Base-by-base conservation (phyloP, 192 early-diverging fungal genomes). In the Bifiguratus adelaidae region DNA sequence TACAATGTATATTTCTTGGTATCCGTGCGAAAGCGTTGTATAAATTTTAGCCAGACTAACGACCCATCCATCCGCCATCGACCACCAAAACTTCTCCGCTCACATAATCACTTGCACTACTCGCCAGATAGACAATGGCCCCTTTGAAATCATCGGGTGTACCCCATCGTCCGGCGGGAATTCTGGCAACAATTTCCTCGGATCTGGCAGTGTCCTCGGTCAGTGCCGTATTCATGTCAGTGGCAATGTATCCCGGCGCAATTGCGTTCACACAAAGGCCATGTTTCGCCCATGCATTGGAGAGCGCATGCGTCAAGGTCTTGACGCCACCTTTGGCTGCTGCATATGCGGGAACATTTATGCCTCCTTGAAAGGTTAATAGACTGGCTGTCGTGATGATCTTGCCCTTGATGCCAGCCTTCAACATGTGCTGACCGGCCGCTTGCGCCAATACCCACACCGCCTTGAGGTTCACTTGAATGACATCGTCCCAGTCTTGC, bases 41-140 rank as follows among this genome's bases (percentile, higher is more conserved):
- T n/a, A n/a, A n/a, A n/a, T n/a, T n/a, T n/a, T n/a, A n/a, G n/a
- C n/a, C n/a, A n/a, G n/a, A n/a, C n/a, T n/a, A n/a, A n/a, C n/a
- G n/a, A 56, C 54, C 54, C 40, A 56, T 43, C 55, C 55, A 57
- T 18, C 55, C 55, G 26, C 55, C 55, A 32, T 57, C 55, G 15
- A 57, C 55, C 20, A 57, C 41, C 19, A 57, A 34, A 29, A 57
- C 24, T 44, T 57, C 55, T 3, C 55, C 55, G 13, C 50, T 36
- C 28, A 57, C 48, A 44, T 57, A 57, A n/a, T 48, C 24, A 29
- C 55, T 57, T 26, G 55, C 55, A 13, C 36, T 27, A n/a, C 45
- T 48, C 5, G 55, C 55, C 22, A 57, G 41, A 29, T 41, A 57
- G n/a, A 57, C 55, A 12, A 45, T 42, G 15, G 55, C 45, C n/a